Conservation (phyloP, 768 basidiomycete genomes). For the Macrolepiota fuliginosa region DNA sequence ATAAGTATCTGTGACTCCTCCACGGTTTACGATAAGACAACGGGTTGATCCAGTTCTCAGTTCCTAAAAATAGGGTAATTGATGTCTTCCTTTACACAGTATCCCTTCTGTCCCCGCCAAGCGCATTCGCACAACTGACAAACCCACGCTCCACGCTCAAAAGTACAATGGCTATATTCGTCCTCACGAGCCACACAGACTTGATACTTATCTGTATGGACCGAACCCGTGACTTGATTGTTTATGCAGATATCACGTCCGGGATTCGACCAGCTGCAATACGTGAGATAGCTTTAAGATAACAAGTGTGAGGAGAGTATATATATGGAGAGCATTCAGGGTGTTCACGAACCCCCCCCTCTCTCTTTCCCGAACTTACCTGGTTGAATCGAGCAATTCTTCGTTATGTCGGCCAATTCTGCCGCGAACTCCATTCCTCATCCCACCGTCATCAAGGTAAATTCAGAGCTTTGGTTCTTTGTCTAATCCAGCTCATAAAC, state of each 20-base stretch:
- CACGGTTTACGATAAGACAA: no score
- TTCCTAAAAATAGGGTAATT: no score
- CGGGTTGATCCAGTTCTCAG: no score
- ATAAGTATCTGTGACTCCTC: no score
- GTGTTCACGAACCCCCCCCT: no score
- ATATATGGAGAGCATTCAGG: not conserved
- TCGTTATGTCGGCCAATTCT: constrained; percentile 46
- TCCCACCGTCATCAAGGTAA: constrained; percentile 56
- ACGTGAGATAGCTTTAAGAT: not conserved
- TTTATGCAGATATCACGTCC: not conserved
- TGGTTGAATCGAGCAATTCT: not conserved
- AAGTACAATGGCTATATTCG: not conserved
- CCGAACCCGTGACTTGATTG: not conserved
- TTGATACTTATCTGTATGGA: not conserved
- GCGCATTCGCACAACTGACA: no score
- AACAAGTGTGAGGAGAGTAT: not conserved
- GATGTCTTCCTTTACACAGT: no score
- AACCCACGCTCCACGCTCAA: no score
- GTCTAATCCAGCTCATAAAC: not conserved
- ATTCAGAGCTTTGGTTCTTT: constrained; percentile 5
- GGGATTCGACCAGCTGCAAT: not conserved
- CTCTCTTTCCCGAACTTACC: not conserved
- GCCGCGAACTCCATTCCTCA: constrained; percentile 57
- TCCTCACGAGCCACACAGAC: not conserved
- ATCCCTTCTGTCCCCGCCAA: no score